Evolutionary conservation across 2,329 filamentous ascomycete genomes (phyloP), one percentile per base, ranked within the genome.

Genomic region (Xenosphaeropsis pyriputrescens): DNA sequence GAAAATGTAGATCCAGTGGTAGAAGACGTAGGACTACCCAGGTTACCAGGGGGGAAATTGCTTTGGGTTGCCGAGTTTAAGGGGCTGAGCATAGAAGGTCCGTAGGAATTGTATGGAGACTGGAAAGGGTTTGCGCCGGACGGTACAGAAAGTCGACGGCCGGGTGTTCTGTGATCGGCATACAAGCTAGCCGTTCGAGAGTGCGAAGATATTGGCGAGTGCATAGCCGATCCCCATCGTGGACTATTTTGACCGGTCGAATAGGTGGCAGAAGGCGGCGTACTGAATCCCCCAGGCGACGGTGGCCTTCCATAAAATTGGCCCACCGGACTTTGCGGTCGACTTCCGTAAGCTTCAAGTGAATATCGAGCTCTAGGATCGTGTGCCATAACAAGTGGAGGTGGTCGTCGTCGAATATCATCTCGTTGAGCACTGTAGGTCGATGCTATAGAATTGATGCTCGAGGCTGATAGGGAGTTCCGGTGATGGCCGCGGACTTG

Each of bases 381-480:
- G 34, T 72, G 71, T 4, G 79, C 79, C 78, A 93, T 91, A 41
- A 89, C 80, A 15, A 94, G 63, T 1, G 86, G 84, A 16, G 85
- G 77, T 5, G 86, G 88, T 18, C 84, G 72, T 41, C 81, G 74
- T 36, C 85, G 73, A 30, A 70, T 58, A 40, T 85, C 81, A 33
- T 76, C 74, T 16, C 69, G 64, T 18, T 43, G 42, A 18, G 42
- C 41, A 29, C 47, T 49, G 33, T 45, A 51, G 1, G 42, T 37
- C 1, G 83, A 86, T 38, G 75, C 63, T 6, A 79, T 77, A 1
- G 85, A 89, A 18, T 75, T 68, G 48, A 95, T 85, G 56, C 85
- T 94, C 1, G 88, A 94, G 2, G 85, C 76, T 0, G 88, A 95
- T 2, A 94, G 62, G 2, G 73, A 75, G 56, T 94, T 94, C 39